These are phyloP conservation scores for Dendrocalamus sinicus DNA, from an alignment of 176 grass and related monocot species.

Conservation along the genomic window DNA sequence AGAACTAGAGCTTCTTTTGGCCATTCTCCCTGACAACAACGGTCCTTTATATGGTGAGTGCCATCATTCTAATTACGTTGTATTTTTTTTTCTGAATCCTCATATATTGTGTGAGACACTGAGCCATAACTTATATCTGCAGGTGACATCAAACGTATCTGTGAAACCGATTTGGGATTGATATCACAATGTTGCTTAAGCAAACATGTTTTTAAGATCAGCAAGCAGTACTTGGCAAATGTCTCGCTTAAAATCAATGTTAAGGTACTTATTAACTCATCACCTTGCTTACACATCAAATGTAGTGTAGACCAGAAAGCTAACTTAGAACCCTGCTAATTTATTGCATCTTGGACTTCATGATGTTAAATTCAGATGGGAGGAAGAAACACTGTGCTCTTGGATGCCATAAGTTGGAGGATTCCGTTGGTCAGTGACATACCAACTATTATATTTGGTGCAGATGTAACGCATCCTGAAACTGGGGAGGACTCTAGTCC, in stretches of 20 bases:
- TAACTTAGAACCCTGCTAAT: background rate
- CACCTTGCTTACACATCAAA: conserved; percentile 28
- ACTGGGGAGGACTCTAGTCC: conserved; percentile 97
- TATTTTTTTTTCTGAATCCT: background rate
- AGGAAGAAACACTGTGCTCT: conserved; percentile 93
- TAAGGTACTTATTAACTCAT: conserved; percentile 64
- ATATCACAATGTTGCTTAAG: conserved; percentile 99
- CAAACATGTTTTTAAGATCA: conserved; percentile 99
- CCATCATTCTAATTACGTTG: conserved; percentile 3
- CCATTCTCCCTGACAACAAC: conserved; percentile 97
- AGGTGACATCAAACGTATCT: conserved; percentile 99
- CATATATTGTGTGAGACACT: background rate
- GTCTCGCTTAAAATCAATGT: conserved; percentile 99
- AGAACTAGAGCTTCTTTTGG: conserved; percentile 97
- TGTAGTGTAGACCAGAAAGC: background rate
- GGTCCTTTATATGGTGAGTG: conserved; percentile 85
- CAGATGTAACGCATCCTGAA: conserved; percentile 99
- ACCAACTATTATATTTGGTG: conserved; percentile 99
- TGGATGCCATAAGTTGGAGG: conserved; percentile 97
- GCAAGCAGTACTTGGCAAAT: conserved; percentile 99
- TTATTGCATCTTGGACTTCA: conserved; percentile 39
- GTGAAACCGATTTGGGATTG: conserved; percentile 97
- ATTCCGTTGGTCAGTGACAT: conserved; percentile 99
- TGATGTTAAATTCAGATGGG: conserved; percentile 72
- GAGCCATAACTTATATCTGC: conserved; percentile 27